A percentile compares a stretch with the other conserved stretches of the same genome.
Evolutionary conservation across 163 green algal genomes (phyloP).

Genomic region (Scenedesmus sp.): DNA sequence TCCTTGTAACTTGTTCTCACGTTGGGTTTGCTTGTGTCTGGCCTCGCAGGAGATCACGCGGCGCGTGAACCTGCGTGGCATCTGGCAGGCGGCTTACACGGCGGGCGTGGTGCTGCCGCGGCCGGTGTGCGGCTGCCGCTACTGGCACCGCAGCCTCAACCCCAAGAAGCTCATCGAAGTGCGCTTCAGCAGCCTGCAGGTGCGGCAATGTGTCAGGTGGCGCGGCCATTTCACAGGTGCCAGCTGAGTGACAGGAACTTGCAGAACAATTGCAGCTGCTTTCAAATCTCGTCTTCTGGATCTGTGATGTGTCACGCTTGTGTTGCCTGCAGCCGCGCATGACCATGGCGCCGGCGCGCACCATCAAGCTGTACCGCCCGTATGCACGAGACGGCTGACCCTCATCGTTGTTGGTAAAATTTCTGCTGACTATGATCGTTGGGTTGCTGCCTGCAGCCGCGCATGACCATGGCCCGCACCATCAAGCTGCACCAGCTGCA

Average conservation of each 20-base stretch:
- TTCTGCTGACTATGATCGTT: neutral
- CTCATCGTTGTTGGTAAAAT: neutral
- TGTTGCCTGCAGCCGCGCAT: no score
- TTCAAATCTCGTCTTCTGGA: no score
- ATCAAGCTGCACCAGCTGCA: constrained; percentile 56
- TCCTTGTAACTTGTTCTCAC: neutral
- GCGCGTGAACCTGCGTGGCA: constrained; percentile 90
- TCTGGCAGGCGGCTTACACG: constrained; percentile 98
- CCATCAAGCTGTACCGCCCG: no score
- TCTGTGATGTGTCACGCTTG: no score
- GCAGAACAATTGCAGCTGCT: no score
- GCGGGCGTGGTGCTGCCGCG: constrained; percentile 96
- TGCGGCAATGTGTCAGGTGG: constrained; percentile 25
- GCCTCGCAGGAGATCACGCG: constrained; percentile 89
- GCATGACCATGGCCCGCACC: constrained; percentile 95
- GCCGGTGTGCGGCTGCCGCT: constrained; percentile 89
- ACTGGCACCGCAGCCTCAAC: constrained; percentile 98
- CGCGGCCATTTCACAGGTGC: no score
- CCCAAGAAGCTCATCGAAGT: constrained; percentile 98
- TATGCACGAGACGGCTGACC: no score
- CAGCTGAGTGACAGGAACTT: no score
- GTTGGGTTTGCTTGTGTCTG: neutral
- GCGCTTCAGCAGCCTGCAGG: constrained; percentile 88
- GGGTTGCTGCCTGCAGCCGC: constrained; percentile 61
- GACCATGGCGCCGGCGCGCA: no score